Conservation (phyloP, 192 early-diverging fungal species). For the Powellomyces hirtus region DNA sequence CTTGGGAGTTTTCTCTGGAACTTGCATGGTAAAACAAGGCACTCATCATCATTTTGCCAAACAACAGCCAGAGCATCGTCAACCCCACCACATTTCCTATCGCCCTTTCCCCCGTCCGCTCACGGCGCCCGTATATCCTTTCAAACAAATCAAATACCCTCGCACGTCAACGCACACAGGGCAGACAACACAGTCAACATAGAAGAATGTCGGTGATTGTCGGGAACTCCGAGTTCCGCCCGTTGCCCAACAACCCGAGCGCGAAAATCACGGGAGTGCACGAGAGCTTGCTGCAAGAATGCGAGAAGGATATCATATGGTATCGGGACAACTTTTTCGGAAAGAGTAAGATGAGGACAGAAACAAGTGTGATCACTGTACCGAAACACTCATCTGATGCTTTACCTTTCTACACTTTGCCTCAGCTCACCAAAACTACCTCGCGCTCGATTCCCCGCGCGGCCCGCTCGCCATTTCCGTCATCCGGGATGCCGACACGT, state of each 20-base stretch:
- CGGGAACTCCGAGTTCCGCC: constrained; percentile 49
- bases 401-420: background rate
- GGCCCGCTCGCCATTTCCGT: constrained; percentile 55
- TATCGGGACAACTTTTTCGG: constrained; percentile 65
- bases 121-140: no score
- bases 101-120: no score
- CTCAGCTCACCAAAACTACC: constrained; percentile 51
- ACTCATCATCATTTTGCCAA: no score
- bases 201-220: constrained; percentile 42
- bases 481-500: constrained; percentile 44
- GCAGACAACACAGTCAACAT: no score
- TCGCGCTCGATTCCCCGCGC: constrained; percentile 40
- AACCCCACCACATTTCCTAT: no score
- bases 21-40: no score
- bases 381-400: background rate
- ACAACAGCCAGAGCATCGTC: no score
- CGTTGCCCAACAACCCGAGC: constrained; percentile 36
- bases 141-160: no score
- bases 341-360: constrained; percentile 40
- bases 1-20: no score
- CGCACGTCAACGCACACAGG: no score
- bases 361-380: background rate
- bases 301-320: constrained; percentile 68
- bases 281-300: constrained; percentile 62
- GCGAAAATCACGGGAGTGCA: constrained; percentile 51